Percentiles rank a stretch among this genome's conserved stretches.
These are phyloP conservation scores for Thraustochytrium striatum DNA, from an alignment of 352 stramenopile genomes.

Conservation along the genomic window DNA sequence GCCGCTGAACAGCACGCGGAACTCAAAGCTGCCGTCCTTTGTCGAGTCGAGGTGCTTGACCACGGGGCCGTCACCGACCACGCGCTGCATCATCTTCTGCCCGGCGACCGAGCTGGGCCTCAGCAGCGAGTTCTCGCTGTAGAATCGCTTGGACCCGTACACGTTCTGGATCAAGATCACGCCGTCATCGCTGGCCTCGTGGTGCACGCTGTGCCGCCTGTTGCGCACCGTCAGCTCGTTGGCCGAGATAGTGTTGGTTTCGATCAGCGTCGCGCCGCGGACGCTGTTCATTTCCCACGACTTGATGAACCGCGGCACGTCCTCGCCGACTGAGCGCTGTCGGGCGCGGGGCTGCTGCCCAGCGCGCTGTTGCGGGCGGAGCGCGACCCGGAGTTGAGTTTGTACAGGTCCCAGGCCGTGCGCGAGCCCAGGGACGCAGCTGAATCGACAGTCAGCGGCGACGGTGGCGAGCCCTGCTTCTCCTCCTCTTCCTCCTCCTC, in stretches of 20 bases:
- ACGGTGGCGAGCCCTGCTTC: too few relatives aligned
- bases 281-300: not conserved
- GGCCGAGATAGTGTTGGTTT: not conserved
- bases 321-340: not conserved
- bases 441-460: too few relatives aligned
- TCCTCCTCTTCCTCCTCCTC: too few relatives aligned
- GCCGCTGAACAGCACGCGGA: not conserved
- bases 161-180: slow-evolving; percentile 30
- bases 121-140: slow-evolving; percentile 38
- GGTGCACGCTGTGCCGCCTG: not conserved
- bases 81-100: not conserved
- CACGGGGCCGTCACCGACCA: not conserved
- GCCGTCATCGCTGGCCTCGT: not conserved
- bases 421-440: not conserved
- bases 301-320: not conserved
- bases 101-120: not conserved
- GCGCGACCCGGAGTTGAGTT: not conserved
- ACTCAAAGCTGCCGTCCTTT: slow-evolving; percentile 32
- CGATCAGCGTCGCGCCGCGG: not conserved
- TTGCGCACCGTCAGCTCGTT: slow-evolving; percentile 11
- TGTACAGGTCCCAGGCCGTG: not conserved
- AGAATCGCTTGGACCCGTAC: slow-evolving; percentile 33
- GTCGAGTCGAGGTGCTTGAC: not conserved
- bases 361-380: not conserved
- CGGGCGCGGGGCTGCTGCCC: not conserved